A percentile compares a stretch with the other conserved stretches of the same genome.
These are phyloP conservation scores for Caryopteris hybrid DNA, from an alignment of 305 asterid genomes.

Conservation along the genomic window DNA sequence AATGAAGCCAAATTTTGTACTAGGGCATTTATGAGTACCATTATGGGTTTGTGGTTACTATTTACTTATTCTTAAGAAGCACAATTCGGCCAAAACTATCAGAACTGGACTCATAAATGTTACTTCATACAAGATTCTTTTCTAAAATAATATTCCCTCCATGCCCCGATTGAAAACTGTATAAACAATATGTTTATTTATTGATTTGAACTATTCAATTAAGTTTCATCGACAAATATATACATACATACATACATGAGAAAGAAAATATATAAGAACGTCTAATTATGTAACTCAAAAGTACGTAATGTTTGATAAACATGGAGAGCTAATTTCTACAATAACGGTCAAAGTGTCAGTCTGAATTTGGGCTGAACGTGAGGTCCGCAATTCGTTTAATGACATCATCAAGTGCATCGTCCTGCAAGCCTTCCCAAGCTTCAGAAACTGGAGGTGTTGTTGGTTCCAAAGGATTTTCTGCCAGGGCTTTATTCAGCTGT, in stretches of 20 bases:
- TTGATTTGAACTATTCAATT: no score
- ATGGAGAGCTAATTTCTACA: not conserved
- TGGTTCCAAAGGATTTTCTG: slow-evolving; percentile 27
- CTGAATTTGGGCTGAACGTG: slow-evolving; percentile 30
- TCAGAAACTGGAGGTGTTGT: slow-evolving; percentile 19
- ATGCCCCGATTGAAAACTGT: no score
- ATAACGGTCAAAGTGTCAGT: not conserved
- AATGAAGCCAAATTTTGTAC: not conserved
- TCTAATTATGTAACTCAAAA: not conserved
- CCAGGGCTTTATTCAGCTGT: slow-evolving; percentile 48
- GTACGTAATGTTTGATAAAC: not conserved
- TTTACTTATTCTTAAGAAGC: not conserved
- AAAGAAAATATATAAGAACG: no score
- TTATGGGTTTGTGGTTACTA: not conserved
- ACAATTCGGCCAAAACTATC: not conserved
- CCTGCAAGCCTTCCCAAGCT: slow-evolving; percentile 24
- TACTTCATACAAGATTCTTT: no score
- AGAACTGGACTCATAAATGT: not conserved
- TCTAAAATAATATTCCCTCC: no score
- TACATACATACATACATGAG: no score
- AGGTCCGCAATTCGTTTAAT: slow-evolving; percentile 60
- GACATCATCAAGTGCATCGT: slow-evolving; percentile 40
- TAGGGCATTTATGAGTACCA: not conserved
- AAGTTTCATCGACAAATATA: no score
- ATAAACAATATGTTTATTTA: no score